Conservation (phyloP, 192 early-diverging fungal genomes). For the Coemansia sp. region DNA sequence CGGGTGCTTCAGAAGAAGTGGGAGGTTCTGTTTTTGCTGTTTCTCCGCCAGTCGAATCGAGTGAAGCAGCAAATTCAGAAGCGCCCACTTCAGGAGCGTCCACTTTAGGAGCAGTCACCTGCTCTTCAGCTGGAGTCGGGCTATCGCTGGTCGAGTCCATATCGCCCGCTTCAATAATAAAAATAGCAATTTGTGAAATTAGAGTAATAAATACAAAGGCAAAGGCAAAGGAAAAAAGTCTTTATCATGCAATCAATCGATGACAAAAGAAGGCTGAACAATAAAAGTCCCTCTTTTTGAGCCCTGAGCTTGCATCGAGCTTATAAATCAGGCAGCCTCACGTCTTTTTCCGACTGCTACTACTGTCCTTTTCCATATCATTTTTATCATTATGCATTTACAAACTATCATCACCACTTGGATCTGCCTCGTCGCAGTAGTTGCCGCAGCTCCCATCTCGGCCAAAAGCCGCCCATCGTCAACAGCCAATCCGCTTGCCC, state of each 20-base stretch:
- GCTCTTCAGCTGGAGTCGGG: neutral
- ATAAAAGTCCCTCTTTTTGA: neutral
- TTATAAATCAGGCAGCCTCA: neutral
- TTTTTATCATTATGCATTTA: neutral
- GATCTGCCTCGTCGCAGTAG: neutral
- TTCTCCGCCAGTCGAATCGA: too few relatives aligned
- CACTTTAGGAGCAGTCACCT: neutral
- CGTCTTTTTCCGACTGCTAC: neutral
- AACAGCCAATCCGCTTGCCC: neutral
- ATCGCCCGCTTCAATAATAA: neutral
- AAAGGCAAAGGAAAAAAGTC: neutral
- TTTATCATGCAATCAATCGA: constrained; percentile 1
- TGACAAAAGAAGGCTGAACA: neutral
- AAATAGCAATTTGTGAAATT: neutral
- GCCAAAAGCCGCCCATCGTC: neutral
- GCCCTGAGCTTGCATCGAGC: neutral
- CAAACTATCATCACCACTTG: neutral
- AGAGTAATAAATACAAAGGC: neutral
- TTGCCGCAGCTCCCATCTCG: neutral
- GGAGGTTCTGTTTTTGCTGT: too few relatives aligned
- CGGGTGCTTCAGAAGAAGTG: too few relatives aligned
- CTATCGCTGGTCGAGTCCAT: neutral
- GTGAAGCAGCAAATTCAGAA: too few relatives aligned
- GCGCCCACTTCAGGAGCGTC: too few relatives aligned
- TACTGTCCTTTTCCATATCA: neutral